phyloP scores from a whole-genome alignment of 2,329 filamentous ascomycete genomes.

The Ramichloridium luteum region DNA sequence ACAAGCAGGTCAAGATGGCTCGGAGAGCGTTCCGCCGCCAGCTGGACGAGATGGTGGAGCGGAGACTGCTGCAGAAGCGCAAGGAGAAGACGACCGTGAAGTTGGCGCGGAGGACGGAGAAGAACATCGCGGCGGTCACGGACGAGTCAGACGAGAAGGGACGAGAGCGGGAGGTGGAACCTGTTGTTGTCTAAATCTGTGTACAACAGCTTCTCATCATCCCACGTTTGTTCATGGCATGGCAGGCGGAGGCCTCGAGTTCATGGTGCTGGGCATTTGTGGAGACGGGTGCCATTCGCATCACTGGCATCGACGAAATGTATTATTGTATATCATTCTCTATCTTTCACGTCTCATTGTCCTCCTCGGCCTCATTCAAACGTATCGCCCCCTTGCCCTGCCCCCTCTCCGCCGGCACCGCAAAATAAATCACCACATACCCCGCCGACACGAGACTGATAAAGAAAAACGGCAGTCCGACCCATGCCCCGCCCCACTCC shows the following conservation, averaged over 20 bases:
- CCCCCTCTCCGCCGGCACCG: slow-evolving; percentile 21
- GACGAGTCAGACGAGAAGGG: neutral
- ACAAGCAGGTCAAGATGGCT: slow-evolving; percentile 4
- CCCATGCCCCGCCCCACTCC: slow-evolving; percentile 35
- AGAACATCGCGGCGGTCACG: neutral
- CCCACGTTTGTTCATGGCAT: too few relatives aligned
- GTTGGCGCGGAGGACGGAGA: slow-evolving; percentile 7
- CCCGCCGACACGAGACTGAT: slow-evolving; percentile 23
- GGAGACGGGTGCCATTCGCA: too few relatives aligned
- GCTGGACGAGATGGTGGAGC: slow-evolving; percentile 10
- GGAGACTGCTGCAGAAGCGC: too few relatives aligned
- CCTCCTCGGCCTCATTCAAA: neutral
- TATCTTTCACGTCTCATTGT: slow-evolving; percentile 1
- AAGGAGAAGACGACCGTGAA: slow-evolving; percentile 5
- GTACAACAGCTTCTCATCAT: too few relatives aligned
- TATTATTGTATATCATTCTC: neutral
- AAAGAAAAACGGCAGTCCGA: slow-evolving; percentile 39
- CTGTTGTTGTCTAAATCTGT: too few relatives aligned
- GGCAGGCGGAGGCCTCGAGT: too few relatives aligned
- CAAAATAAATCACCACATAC: slow-evolving; percentile 12
- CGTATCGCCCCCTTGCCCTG: too few relatives aligned
- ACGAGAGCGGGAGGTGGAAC: too few relatives aligned
- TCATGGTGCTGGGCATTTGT: too few relatives aligned
- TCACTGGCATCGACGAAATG: too few relatives aligned
- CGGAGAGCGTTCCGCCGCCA: slow-evolving; percentile 12